Conservation (phyloP, 192 early-diverging fungal species). For the Diversispora epigaea region DNA sequence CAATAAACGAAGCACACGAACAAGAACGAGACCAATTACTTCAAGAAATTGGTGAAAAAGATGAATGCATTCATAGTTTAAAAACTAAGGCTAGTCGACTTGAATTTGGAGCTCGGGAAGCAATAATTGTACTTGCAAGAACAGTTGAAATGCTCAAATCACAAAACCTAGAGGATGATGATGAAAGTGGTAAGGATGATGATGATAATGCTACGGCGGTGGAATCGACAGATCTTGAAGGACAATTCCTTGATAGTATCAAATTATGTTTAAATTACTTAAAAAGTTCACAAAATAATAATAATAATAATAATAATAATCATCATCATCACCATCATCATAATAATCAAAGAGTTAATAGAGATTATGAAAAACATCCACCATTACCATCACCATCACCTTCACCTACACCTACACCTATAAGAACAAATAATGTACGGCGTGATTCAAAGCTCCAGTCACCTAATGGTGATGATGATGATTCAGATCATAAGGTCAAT, state of each 20-base stretch:
- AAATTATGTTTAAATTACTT: constrained; percentile 35
- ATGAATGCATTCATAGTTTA: constrained; percentile 46
- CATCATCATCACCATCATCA: too few relatives aligned
- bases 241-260: constrained; percentile 35
- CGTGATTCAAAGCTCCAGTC: constrained; percentile 28
- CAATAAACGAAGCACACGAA: constrained; percentile 48
- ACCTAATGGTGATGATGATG: constrained; percentile 14
- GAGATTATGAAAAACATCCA: background rate
- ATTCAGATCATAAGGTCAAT: constrained; percentile 1
- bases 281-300: constrained; percentile 29
- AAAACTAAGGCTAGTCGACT: constrained; percentile 43
- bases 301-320: too few relatives aligned
- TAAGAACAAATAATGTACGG: background rate
- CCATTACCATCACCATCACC: background rate
- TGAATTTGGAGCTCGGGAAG: constrained; percentile 48
- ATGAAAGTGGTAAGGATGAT: constrained; percentile 24
- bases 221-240: constrained; percentile 32
- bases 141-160: constrained; percentile 31
- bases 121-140: constrained; percentile 43
- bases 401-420: too few relatives aligned
- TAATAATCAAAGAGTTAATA: background rate
- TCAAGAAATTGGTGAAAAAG: constrained; percentile 48
- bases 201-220: constrained; percentile 33
- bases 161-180: constrained; percentile 28
- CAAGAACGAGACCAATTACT: constrained; percentile 48